These are phyloP conservation scores for Neoboletus magnificus DNA, from an alignment of 768 basidiomycete species.

Conservation along the genomic window DNA sequence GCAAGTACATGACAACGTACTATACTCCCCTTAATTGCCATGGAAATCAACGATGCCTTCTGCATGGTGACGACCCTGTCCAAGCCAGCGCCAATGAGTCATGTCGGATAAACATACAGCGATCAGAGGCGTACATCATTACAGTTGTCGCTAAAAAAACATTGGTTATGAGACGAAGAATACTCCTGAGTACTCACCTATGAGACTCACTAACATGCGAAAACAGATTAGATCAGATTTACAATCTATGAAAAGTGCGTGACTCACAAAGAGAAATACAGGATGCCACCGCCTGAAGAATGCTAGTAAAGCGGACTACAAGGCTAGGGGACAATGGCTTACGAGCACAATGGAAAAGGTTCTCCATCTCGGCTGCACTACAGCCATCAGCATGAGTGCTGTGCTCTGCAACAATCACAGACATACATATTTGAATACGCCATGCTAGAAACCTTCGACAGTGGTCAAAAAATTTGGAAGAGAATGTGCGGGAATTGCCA, in stretches of 20 bases:
- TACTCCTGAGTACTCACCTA: neutral
- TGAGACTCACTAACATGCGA: neutral
- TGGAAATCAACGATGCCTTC: too few species aligned
- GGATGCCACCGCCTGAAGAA: neutral
- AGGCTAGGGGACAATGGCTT: neutral
- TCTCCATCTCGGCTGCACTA: conserved; percentile 1
- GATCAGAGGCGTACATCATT: neutral
- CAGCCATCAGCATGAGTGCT: neutral
- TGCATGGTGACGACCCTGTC: neutral
- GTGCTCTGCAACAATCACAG: neutral
- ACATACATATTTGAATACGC: conserved; percentile 2
- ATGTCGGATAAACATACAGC: neutral
- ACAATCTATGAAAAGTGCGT: neutral
- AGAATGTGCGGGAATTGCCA: neutral
- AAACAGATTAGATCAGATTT: neutral
- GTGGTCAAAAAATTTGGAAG: neutral
- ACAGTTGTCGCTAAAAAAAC: neutral
- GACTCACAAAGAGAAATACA: neutral
- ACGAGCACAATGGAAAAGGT: neutral
- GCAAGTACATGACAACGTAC: neutral
- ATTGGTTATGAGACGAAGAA: neutral
- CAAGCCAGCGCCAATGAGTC: neutral
- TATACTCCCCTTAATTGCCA: neutral
- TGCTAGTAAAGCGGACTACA: neutral
- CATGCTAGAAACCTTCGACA: neutral